Evolutionary conservation across 345 rosid genomes (phyloP).

Genomic region (Leavenworthia alabamica): DNA sequence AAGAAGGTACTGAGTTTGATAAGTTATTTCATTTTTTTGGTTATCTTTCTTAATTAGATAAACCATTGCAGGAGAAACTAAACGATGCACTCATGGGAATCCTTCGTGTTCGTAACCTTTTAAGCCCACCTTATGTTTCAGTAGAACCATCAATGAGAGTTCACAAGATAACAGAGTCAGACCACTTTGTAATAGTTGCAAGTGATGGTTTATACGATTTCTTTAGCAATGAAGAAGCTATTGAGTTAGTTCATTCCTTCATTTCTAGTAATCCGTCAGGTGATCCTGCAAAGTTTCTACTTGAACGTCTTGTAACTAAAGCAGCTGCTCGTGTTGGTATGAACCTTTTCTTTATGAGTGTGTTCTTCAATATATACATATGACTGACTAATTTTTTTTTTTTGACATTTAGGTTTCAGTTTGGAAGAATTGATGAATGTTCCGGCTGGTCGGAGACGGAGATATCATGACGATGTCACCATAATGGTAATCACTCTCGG

Average conservation of each 20-base stretch:
- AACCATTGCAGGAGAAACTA: constrained; percentile 48
- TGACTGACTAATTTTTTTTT: too few species aligned
- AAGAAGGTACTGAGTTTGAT: too few species aligned
- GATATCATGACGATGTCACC: constrained; percentile 94
- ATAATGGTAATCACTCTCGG: constrained; percentile 81
- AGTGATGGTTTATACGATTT: constrained; percentile 95
- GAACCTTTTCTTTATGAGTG: neutral
- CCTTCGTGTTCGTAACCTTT: constrained; percentile 75
- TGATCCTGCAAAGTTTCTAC: constrained; percentile 88
- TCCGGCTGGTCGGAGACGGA: constrained; percentile 92
- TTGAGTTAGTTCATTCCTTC: constrained; percentile 55
- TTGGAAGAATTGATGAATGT: constrained; percentile 80
- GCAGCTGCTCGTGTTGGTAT: constrained; percentile 88
- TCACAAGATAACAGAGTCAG: constrained; percentile 59
- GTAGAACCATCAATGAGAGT: constrained; percentile 70
- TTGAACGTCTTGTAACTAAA: constrained; percentile 71
- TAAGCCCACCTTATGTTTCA: constrained; percentile 87
- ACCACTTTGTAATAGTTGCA: constrained; percentile 83
- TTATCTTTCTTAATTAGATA: neutral
- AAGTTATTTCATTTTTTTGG: neutral
- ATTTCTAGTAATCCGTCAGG: constrained; percentile 55
- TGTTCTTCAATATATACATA: too few species aligned
- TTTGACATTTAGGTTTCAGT: constrained; percentile 57
- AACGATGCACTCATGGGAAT: constrained; percentile 96
- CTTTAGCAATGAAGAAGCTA: constrained; percentile 78